Conservation (phyloP, 1,284 basidiomycete genomes). For the Malassezia globosa region DNA sequence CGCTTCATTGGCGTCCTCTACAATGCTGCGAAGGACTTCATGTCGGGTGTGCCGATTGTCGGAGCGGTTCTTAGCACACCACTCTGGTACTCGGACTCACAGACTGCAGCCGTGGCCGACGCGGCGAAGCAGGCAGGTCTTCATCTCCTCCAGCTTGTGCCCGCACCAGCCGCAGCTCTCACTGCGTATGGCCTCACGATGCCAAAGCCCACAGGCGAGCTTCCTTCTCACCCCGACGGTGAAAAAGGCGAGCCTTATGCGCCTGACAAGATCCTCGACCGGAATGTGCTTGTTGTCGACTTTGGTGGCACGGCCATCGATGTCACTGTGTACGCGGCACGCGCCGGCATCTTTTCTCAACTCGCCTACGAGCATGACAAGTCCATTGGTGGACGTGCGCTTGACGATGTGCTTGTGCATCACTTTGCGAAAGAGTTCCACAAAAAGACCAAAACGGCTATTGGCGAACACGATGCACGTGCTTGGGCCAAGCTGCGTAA, state of each 20-base stretch:
- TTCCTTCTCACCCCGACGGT: conserved; percentile 42
- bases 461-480: conserved; percentile 55
- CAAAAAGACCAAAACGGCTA: conserved; percentile 78
- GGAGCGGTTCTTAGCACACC: conserved; percentile 79
- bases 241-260: conserved; percentile 48
- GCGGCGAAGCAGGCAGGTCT: conserved; percentile 67
- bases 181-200: conserved; percentile 51
- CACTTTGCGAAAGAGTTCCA: conserved; percentile 94
- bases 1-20: conserved; percentile 77
- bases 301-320: conserved; percentile 54
- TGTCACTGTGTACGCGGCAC: conserved; percentile 52
- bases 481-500: conserved; percentile 86
- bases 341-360: conserved; percentile 53
- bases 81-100: conserved; percentile 59
- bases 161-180: conserved; percentile 66
- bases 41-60: conserved; percentile 64
- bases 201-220: conserved; percentile 50
- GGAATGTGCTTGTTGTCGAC: conserved; percentile 54
- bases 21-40: conserved; percentile 79
- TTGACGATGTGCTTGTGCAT: conserved; percentile 72
- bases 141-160: conserved; percentile 66
- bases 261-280: conserved; percentile 51
- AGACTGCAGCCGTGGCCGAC: conserved; percentile 61
- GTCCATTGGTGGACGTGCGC: conserved; percentile 55
- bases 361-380: conserved; percentile 51